phyloP scores from a whole-genome alignment of 257 asterid species.

The Fraxinus americana region DNA sequence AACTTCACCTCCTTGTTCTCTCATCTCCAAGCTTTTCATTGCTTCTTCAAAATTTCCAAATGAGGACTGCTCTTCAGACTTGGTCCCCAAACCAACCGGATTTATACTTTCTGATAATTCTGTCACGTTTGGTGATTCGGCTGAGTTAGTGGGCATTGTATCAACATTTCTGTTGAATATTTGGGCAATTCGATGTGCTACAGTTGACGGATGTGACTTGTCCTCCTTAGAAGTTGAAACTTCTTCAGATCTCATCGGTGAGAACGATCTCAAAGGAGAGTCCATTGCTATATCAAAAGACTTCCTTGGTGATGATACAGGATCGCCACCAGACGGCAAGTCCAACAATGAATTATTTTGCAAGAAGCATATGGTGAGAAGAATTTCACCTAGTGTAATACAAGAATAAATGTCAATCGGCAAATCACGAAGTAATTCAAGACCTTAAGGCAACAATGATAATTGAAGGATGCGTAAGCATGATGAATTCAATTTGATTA shows the following conservation, averaged over 20 bases:
- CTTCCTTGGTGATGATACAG: slow-evolving; percentile 42
- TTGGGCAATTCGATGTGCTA: slow-evolving; percentile 83
- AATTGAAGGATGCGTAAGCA: background rate
- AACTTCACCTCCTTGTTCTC: slow-evolving; percentile 65
- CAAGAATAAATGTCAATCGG: slow-evolving; percentile 23
- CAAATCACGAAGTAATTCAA: slow-evolving; percentile 3
- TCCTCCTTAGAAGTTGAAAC: background rate
- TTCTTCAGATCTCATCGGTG: background rate
- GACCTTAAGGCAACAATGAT: background rate
- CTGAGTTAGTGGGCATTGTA: slow-evolving; percentile 42
- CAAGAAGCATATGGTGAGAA: slow-evolving; percentile 73
- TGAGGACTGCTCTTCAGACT: slow-evolving; percentile 51
- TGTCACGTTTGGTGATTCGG: slow-evolving; percentile 46
- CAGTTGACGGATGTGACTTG: slow-evolving; percentile 25
- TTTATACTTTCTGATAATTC: slow-evolving; percentile 52
- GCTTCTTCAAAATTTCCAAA: slow-evolving; percentile 66
- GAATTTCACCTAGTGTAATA: slow-evolving; percentile 72
- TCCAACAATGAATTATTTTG: slow-evolving; percentile 59
- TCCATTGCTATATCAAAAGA: slow-evolving; percentile 40
- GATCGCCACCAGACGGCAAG: slow-evolving; percentile 46
- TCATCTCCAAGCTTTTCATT: slow-evolving; percentile 61
- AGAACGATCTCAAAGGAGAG: slow-evolving; percentile 33
- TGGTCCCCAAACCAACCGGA: slow-evolving; percentile 37
- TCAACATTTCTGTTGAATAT: slow-evolving; percentile 81
- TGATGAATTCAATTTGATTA: background rate